Base-by-base conservation (phyloP, 2,329 filamentous ascomycete species). In the Colletotrichum shisoi region DNA sequence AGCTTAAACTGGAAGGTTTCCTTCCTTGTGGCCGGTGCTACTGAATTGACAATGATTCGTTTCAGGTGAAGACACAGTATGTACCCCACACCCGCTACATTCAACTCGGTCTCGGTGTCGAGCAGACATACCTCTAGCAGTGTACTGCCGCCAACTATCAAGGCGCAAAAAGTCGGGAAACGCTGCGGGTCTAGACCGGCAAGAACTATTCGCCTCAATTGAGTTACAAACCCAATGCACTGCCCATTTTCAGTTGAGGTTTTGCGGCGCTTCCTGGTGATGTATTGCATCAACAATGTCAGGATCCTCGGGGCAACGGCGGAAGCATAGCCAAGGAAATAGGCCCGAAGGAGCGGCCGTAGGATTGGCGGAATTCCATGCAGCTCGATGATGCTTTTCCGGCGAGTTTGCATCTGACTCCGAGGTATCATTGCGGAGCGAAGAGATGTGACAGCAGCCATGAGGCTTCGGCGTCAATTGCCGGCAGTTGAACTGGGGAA, bases 111-210 rank as follows among this genome's bases (percentile, higher is more conserved):
- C 57, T 56, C n/a, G 46, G 51, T 52, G 53, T 64, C 44, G n/a
- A 63, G 31, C 34, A 27, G 51, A 72, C 80, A 71, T 77, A 85
- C 86, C 80, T 88, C 82, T n/a, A 89, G 73, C n/a, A 89, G 74
- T 27, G 86, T 87, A 69, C 83, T 84, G 45, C 87, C 86, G 40
- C 87, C 87, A 45, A 86, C 83, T 11, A 89, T 76, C 7, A 82
- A 79, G 8, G 86, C 87, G 73, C 87, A 89, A 73, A 89, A 89
- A 4, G 86, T 80, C 49, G 87, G 86, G 72, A 89, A 89, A 9
- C 86, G 81, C 67, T 83, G 82, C 62, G 79, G 77, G 51, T 86
- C 84, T 17, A 89, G 76, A 3, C 85, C 86, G 8, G 80, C 80
- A 46, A 76, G 77, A 40, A 89, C 73, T 63, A 87, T 83, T 49